Evolutionary conservation across 345 rosid genomes (phyloP).

Genomic region (Populus simonii): DNA sequence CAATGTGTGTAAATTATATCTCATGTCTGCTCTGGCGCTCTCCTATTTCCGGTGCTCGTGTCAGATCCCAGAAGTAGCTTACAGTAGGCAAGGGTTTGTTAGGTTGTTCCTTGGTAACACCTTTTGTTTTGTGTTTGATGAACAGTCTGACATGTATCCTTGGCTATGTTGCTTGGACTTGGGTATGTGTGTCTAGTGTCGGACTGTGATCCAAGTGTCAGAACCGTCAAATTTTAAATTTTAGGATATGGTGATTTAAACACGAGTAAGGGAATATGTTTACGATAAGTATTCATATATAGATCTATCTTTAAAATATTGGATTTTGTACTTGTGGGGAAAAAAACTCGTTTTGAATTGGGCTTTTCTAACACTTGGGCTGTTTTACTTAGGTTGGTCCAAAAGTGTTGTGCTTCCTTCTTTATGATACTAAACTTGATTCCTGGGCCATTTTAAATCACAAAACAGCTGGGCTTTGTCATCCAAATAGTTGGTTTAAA

Average conservation of each 20-base stretch:
- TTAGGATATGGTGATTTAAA: neutral
- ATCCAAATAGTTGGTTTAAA: neutral
- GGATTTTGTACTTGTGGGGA: neutral
- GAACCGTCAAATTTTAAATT: neutral
- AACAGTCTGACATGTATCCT: neutral
- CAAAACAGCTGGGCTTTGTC: neutral
- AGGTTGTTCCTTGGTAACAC: neutral
- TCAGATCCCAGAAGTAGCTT: neutral
- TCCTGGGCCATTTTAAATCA: neutral
- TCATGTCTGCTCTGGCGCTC: neutral
- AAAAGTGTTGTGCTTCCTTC: neutral
- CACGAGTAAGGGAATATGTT: neutral
- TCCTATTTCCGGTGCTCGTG: neutral
- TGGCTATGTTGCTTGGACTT: neutral
- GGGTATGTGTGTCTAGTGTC: neutral
- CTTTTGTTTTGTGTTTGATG: neutral
- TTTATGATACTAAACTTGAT: neutral
- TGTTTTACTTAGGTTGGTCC: neutral
- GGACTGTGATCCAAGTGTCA: neutral
- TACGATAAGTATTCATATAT: neutral
- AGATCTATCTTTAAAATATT: neutral
- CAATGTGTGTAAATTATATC: neutral
- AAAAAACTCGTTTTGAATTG: neutral
- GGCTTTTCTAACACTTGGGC: neutral
- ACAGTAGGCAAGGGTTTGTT: neutral